Base-by-base conservation (phyloP, 495 filamentous ascomycete species). In the Poronia punctata region DNA sequence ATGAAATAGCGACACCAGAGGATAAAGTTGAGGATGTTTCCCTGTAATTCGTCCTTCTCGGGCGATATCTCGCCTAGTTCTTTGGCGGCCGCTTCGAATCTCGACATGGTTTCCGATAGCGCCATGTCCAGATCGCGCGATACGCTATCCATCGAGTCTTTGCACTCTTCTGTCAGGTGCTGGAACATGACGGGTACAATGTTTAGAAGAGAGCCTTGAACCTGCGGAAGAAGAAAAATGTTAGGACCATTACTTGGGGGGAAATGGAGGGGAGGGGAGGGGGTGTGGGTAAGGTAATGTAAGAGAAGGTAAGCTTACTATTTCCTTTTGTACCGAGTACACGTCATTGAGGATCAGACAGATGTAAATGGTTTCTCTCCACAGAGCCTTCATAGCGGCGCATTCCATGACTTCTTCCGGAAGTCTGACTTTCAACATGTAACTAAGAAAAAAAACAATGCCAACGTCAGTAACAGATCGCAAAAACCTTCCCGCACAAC, bases 291-390 rank as follows among this genome's bases (percentile, higher is more conserved):
- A 14, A 22, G 2, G 1, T 4, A n/a, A 4, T 4, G 3, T 5
- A 18, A 5, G 16, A 15, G 3, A 11, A 6, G n/a, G 7, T 1
- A 16, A 25, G 28, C 50, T 57, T 51, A 57, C 54, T 35, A 57
- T 57, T 42, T 57, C 54, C 28, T 57, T 58, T 35, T 58, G 52
- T 7, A 43, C 46, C 0, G 54, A 58, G 16, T 58, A 52, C 20
- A 58, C 35, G 19, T 55, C 54, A 7, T 58, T 58, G 20, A 52
- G 51, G 7, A 58, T 52, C 14, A 52, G 48, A 48, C 54, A 58
- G 36, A 55, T 52, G 12, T 49, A 27, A 11, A 54, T 31, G 1
- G 48, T 55, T n/a, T 54, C 48, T 27, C 35, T 45, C 51, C 54
- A 54, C 14, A 57, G 54, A 8, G 43, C 31, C 38, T 37, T 49